Evolutionary conservation across 352 stramenopile species (phyloP).

Genomic region (Globisporangium ultimum): DNA sequence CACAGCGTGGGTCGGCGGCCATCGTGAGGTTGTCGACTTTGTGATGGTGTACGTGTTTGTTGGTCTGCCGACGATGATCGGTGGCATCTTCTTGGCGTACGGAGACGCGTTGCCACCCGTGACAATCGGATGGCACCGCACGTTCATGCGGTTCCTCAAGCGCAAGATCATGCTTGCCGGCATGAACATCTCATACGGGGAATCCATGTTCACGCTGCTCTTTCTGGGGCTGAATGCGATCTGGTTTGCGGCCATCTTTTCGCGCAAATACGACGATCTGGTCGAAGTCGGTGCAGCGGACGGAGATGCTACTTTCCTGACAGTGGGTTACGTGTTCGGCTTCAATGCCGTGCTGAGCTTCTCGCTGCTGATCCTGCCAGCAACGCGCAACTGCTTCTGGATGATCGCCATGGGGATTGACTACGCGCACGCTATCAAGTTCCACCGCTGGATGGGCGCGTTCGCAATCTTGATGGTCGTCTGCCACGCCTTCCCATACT

Average conservation of each 20-base stretch:
- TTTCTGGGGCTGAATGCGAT: conserved; percentile 78
- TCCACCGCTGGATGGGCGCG: conserved; percentile 84
- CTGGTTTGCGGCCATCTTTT: conserved; percentile 81
- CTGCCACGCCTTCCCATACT: conserved; percentile 69
- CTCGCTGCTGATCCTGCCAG: conserved; percentile 56
- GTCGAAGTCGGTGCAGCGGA: conserved; percentile 48
- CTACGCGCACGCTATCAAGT: conserved; percentile 87
- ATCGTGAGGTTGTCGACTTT: conserved; percentile 76
- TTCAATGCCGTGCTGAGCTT: conserved; percentile 76
- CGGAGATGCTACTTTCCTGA: conserved; percentile 33
- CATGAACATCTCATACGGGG: conserved; percentile 78
- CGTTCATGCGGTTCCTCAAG: conserved; percentile 77
- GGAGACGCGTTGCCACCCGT: conserved; percentile 70
- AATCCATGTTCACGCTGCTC: conserved; percentile 60
- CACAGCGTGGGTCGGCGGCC: conserved; percentile 61
- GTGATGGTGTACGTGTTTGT: conserved; percentile 69
- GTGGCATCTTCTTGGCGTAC: conserved; percentile 56
- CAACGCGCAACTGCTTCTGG: conserved; percentile 79
- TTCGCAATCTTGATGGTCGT: conserved; percentile 64
- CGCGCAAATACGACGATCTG: conserved; percentile 51
- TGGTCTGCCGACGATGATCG: conserved; percentile 70
- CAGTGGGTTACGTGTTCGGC: conserved; percentile 61
- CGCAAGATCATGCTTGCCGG: conserved; percentile 67
- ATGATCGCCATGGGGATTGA: conserved; percentile 82
- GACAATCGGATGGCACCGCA: conserved; percentile 64